Conservation (phyloP, 768 basidiomycete species). For the Phylloporus sp. region DNA sequence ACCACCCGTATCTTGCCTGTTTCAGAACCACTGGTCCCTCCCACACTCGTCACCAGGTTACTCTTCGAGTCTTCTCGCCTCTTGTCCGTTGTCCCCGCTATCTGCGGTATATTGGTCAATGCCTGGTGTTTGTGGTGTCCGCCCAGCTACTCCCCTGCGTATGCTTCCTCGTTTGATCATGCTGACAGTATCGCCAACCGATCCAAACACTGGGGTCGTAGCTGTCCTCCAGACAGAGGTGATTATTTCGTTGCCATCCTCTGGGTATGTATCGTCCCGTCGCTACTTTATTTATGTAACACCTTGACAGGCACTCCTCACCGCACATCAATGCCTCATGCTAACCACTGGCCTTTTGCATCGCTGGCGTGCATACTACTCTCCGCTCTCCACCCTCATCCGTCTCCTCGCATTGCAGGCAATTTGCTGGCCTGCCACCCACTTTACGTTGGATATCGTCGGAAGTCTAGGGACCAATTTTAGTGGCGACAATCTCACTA, state of each 20-base stretch:
- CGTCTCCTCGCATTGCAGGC: slow-evolving; percentile 90
- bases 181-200: background rate
- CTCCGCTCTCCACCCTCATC: slow-evolving; percentile 82
- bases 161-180: slow-evolving; percentile 2
- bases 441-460: slow-evolving; percentile 74
- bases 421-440: slow-evolving; percentile 95
- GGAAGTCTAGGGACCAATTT: slow-evolving; percentile 34
- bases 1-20: slow-evolving; percentile 58
- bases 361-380: slow-evolving; percentile 90
- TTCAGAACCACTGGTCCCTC: slow-evolving; percentile 49
- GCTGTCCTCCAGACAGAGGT: slow-evolving; percentile 46
- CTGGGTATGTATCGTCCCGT: slow-evolving; percentile 50
- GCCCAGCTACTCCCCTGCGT: slow-evolving; percentile 28
- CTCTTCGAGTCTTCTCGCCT: slow-evolving; percentile 70
- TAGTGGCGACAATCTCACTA: background rate
- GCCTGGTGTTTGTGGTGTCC: slow-evolving; percentile 50
- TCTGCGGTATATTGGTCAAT: slow-evolving; percentile 63
- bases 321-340: slow-evolving; percentile 84
- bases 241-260: slow-evolving; percentile 67
- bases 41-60: slow-evolving; percentile 47
- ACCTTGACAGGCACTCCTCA: slow-evolving; percentile 61
- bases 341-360: slow-evolving; percentile 86
- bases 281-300: background rate
- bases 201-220: slow-evolving; percentile 24
- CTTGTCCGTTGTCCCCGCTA: slow-evolving; percentile 68